A percentile compares a stretch with the other conserved stretches of the same genome.
phyloP scores from a whole-genome alignment of 306 rosid species.

The Nissolia schottii region DNA sequence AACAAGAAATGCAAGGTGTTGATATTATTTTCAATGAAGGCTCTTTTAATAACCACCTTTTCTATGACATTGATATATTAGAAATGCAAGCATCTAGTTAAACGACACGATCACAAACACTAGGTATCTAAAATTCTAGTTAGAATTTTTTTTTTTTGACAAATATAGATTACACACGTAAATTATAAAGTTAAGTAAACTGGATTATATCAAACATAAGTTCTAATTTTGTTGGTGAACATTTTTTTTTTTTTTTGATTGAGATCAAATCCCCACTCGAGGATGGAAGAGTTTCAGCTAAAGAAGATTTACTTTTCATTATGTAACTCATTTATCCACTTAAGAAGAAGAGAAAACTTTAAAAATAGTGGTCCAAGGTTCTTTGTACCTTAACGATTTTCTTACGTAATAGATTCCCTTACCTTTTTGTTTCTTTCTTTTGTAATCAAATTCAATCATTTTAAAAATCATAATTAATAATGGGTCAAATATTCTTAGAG shows the following conservation, averaged over 20 bases:
- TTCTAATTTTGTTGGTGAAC: neutral
- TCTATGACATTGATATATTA: too few species aligned
- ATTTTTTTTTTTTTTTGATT: too few species aligned
- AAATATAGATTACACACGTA: too few species aligned
- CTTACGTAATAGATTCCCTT: neutral
- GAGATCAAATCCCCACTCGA: neutral
- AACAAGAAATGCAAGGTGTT: too few species aligned
- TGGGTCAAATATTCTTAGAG: neutral
- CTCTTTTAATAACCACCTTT: too few species aligned
- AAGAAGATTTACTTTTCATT: neutral
- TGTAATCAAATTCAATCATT: neutral
- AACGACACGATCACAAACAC: too few species aligned
- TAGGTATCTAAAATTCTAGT: too few species aligned
- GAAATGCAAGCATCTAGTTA: too few species aligned
- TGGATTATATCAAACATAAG: too few species aligned
- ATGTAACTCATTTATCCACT: neutral
- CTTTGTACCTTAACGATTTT: neutral
- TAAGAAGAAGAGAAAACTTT: neutral
- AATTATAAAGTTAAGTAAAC: too few species aligned
- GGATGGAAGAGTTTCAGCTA: neutral
- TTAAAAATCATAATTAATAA: neutral
- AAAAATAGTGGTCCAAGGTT: slow-evolving; percentile 1
- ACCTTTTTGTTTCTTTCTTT: neutral
- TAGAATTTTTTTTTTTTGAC: too few species aligned
- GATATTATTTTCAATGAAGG: too few species aligned